Percentiles rank a stretch among this genome's conserved stretches.
Conservation (phyloP, 176 grass and related monocot genomes). For the Rhynchospora pubera region DNA sequence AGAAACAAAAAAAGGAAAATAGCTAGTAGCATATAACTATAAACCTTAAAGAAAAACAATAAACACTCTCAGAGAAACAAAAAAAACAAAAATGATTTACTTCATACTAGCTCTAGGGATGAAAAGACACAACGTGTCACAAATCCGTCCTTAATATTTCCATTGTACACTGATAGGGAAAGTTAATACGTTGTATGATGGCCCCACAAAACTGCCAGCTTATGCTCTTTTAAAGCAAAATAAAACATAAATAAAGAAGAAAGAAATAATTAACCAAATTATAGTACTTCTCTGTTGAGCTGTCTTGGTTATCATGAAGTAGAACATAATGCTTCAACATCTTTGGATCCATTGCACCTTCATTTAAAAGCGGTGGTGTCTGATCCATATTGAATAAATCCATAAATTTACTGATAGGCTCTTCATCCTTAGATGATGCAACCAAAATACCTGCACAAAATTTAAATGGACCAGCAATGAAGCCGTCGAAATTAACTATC, state of each 20-base stretch:
- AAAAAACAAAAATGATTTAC: not conserved
- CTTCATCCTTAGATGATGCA: slow-evolving; percentile 91
- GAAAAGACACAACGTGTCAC: no score
- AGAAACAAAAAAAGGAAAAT: not conserved
- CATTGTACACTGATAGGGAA: not conserved
- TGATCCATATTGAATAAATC: slow-evolving; percentile 89
- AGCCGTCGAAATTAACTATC: not conserved
- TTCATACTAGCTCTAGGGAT: not conserved
- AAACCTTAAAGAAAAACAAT: not conserved
- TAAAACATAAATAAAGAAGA: slow-evolving; percentile 13
- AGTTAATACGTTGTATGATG: not conserved
- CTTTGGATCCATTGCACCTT: slow-evolving; percentile 96
- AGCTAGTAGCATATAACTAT: not conserved
- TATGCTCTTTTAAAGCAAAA: not conserved
- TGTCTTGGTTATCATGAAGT: slow-evolving; percentile 94
- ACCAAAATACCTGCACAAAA: slow-evolving; percentile 74
- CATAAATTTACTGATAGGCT: slow-evolving; percentile 71
- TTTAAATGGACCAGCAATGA: slow-evolving; percentile 29
- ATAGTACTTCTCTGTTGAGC: slow-evolving; percentile 77
- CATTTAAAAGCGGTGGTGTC: slow-evolving; percentile 77
- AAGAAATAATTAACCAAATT: slow-evolving; percentile 22
- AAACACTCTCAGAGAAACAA: not conserved
- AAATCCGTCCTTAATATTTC: not conserved
- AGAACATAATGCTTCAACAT: slow-evolving; percentile 93
- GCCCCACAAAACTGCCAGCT: not conserved